Evolutionary conservation across 192 early-diverging fungal species (phyloP).

Genomic region (Entomortierella beljakovae): DNA sequence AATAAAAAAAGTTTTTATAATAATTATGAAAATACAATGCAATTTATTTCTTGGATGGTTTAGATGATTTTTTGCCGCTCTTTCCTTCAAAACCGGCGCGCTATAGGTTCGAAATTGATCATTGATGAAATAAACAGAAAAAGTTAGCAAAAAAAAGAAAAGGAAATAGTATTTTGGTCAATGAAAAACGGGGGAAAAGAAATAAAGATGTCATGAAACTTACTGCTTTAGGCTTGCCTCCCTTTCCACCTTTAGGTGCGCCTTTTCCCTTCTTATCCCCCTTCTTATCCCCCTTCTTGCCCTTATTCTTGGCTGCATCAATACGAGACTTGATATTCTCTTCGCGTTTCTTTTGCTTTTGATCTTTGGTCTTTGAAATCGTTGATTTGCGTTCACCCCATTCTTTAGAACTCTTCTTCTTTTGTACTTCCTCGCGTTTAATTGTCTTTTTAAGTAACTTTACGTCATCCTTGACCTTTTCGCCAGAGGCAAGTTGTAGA

Average conservation of each 20-base stretch:
- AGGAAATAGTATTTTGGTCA: neutral
- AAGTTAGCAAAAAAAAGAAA: neutral
- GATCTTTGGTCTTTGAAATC: constrained; percentile 70
- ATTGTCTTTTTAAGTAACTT: constrained; percentile 93
- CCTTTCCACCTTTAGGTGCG: constrained; percentile 33
- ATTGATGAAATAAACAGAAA: neutral
- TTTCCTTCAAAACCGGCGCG: constrained; percentile 54
- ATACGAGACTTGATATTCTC: constrained; percentile 86
- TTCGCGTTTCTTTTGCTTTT: constrained; percentile 82
- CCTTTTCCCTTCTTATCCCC: constrained; percentile 59
- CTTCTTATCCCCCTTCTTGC: constrained; percentile 56
- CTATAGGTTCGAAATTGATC: constrained; percentile 4
- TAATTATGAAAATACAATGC: constrained; percentile 46
- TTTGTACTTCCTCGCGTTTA: constrained; percentile 84
- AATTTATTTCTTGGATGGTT: constrained; percentile 56
- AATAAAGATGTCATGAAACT: neutral
- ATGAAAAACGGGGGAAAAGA: neutral
- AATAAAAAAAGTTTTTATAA: too few species aligned
- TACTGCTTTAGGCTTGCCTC: constrained; percentile 58
- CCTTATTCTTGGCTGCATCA: constrained; percentile 83
- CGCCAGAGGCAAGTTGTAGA: constrained; percentile 82
- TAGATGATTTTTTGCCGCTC: constrained; percentile 50
- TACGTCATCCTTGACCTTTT: constrained; percentile 93
- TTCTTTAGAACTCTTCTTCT: constrained; percentile 85
- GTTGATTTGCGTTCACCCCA: constrained; percentile 85